phyloP scores from a whole-genome alignment of 2,329 filamentous ascomycete species.

The Pestalotiopsis sp. region DNA sequence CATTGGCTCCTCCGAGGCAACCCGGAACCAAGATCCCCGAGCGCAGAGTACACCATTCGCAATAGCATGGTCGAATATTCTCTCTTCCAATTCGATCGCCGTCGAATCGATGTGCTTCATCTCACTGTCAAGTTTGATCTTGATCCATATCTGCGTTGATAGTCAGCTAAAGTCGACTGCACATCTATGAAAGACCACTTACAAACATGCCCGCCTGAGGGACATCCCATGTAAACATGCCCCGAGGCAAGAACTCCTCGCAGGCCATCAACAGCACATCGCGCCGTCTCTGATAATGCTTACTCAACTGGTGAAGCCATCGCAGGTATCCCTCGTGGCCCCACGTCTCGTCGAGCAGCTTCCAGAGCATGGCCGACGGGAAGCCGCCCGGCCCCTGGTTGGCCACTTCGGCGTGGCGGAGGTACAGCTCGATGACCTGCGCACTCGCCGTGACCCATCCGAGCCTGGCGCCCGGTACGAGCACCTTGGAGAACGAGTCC shows the following conservation, averaged over 20 bases:
- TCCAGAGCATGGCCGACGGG: conserved; percentile 80
- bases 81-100: conserved; percentile 74
- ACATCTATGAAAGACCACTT: conserved; percentile 38
- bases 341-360: conserved; percentile 91
- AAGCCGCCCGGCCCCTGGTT: conserved; percentile 88
- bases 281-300: conserved; percentile 78
- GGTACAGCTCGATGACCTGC: conserved; percentile 80
- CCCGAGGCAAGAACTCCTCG: conserved; percentile 71
- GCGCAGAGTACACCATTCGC: conserved; percentile 77
- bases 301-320: conserved; percentile 82
- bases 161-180: too few species aligned
- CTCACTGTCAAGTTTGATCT: conserved; percentile 67
- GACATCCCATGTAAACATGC: conserved; percentile 76
- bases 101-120: conserved; percentile 54
- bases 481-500: conserved; percentile 91
- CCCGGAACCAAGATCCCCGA: conserved; percentile 87
- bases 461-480: conserved; percentile 76
- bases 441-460: conserved; percentile 90
- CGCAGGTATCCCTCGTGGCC: conserved; percentile 85
- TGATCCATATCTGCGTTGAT: conserved; percentile 65
- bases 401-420: conserved; percentile 78
- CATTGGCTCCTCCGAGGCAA: conserved; percentile 62
- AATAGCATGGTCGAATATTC: conserved; percentile 79
- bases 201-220: conserved; percentile 95
- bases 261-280: conserved; percentile 79